phyloP scores from a whole-genome alignment of 2,329 filamentous ascomycete species.

The Clarireedia paspali region DNA sequence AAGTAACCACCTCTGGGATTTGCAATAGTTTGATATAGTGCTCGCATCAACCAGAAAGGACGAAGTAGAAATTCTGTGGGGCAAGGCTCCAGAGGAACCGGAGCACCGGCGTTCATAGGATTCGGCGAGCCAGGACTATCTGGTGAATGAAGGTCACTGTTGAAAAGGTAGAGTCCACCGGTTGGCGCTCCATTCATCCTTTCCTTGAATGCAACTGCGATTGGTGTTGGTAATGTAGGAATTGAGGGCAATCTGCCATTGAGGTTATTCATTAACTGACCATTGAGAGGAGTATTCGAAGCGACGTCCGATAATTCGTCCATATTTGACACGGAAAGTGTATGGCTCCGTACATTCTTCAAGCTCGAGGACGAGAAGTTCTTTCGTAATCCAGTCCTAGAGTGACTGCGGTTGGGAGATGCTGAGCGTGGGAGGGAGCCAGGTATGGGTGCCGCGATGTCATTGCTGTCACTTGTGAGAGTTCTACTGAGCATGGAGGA shows the following conservation, averaged over 20 bases:
- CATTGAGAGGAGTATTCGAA: slow-evolving; percentile 57
- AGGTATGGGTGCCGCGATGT: slow-evolving; percentile 24
- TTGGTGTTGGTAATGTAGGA: slow-evolving; percentile 61
- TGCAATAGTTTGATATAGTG: slow-evolving; percentile 82
- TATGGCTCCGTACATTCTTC: slow-evolving; percentile 65
- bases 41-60: slow-evolving; percentile 97
- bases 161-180: slow-evolving; percentile 73
- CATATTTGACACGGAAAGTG: slow-evolving; percentile 55
- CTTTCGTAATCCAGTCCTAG: slow-evolving; percentile 45
- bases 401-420: slow-evolving; percentile 44
- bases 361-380: slow-evolving; percentile 65
- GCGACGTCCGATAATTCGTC: slow-evolving; percentile 59
- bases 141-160: slow-evolving; percentile 69
- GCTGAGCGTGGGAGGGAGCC: slow-evolving; percentile 35
- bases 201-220: slow-evolving; percentile 53
- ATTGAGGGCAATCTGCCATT: slow-evolving; percentile 43
- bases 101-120: slow-evolving; percentile 53
- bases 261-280: slow-evolving; percentile 31
- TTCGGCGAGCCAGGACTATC: slow-evolving; percentile 58
- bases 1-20: slow-evolving; percentile 90
- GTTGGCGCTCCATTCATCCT: slow-evolving; percentile 47
- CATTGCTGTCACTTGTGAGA: slow-evolving; percentile 26
- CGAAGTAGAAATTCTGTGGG: slow-evolving; percentile 83
- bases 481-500: slow-evolving; percentile 26
- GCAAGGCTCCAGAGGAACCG: slow-evolving; percentile 80